phyloP scores from a whole-genome alignment of 1,139 yeast genomes.

The Yamadazyma oceani region DNA sequence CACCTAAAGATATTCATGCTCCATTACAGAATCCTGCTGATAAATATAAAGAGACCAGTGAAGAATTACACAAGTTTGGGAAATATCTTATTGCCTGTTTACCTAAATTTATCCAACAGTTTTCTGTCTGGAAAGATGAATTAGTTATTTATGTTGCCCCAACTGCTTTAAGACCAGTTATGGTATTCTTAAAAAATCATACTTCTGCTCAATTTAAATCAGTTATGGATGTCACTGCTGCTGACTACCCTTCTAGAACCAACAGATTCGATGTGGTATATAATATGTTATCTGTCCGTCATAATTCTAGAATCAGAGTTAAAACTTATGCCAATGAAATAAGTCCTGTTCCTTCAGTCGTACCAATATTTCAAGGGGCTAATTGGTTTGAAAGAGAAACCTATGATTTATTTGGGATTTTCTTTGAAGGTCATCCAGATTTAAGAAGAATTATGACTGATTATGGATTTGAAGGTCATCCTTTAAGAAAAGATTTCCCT shows the following conservation, averaged over 20 bases:
- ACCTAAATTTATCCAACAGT: conserved; percentile 83
- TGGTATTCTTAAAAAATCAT: conserved; percentile 72
- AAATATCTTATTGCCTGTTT: conserved; percentile 73
- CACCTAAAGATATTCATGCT: conserved; percentile 39
- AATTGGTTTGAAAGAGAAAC: conserved; percentile 93
- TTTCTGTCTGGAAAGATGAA: conserved; percentile 90
- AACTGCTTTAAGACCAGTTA: conserved; percentile 66
- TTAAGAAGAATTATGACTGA: conserved; percentile 89
- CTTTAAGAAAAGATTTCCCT: conserved; percentile 90
- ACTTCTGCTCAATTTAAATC: conserved; percentile 79
- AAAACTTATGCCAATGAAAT: conserved; percentile 87
- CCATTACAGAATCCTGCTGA: conserved; percentile 81
- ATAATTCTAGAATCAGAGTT: conserved; percentile 84
- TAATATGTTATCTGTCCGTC: conserved; percentile 76
- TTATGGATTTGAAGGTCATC: conserved; percentile 92
- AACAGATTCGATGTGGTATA: conserved; percentile 88
- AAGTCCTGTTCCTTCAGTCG: conserved; percentile 76
- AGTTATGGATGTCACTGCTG: conserved; percentile 82
- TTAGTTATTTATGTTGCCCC: conserved; percentile 78
- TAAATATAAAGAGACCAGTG: conserved; percentile 63
- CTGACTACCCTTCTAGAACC: conserved; percentile 80
- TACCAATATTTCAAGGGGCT: conserved; percentile 72
- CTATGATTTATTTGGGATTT: conserved; percentile 81
- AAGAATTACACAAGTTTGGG: conserved; percentile 82
- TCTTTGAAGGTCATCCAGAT: conserved; percentile 88